Base-by-base conservation (phyloP, 805 yeast species). In the Alloascoidea africana region DNA sequence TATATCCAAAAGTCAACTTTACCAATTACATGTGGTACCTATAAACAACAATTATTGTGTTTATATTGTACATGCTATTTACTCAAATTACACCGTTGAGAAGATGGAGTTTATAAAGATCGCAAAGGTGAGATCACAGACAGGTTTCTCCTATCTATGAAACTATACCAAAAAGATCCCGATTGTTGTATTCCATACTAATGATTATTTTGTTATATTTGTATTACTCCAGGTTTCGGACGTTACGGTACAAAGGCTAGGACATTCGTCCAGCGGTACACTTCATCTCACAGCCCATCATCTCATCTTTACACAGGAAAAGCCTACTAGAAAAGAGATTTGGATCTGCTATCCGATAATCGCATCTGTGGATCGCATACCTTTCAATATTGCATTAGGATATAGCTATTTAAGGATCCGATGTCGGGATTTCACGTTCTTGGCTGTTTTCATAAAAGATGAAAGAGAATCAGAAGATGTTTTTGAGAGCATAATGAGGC, bases 281-380 rank as follows among this genome's bases (percentile, higher is more conserved):
- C 51, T 81, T 18, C 87, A 77, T 50, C 55, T 81, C 34, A 78
- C 87, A 2, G 71, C 83, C 4, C 87, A 81, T 51, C 91, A 82
- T 56, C 54, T 82, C 47, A 80, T 81, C 27, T 81, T 80, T 52
- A 65, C 73, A 0, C 58, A 53, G 42, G 45, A 27, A 23, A 41
- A 41, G 41, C 45, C 17, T 45, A 52, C 46, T 16, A 46, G 46
- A 5, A 62, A 74, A 40, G 97, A 91, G 54, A 70, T 84, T 18
- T 91, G 97, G 98, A 68, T 85, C 18, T 80, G 94, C 41, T 89
- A 85, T 55, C 96, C 96, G 1, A 71, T 86, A 44, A 75, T 87
- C 19, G 77, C 73, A 36, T 64, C 63, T 35, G 72, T 77, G 1
- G 67, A 67, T 44, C 70, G 50, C 61, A 68, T 14, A 17, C 23